Evolutionary conservation across 225 moss, liverwort and hornwort species (phyloP), one percentile per base, ranked within the genome.

Genomic region (Physcomitrellopsis africana): DNA sequence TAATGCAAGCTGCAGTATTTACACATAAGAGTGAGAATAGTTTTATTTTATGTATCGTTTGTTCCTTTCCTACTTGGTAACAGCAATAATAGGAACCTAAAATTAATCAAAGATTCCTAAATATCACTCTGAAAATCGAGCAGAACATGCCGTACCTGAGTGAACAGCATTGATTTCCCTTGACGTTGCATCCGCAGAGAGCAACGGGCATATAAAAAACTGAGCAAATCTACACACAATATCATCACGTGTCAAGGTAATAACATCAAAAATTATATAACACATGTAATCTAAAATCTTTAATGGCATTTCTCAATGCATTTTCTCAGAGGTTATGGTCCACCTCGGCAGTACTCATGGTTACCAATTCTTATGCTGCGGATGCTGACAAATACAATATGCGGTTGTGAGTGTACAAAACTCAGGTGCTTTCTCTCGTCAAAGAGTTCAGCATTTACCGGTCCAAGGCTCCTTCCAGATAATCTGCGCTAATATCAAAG

Each of bases 91-190:
- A 47, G 44, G 23, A 62, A 24, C 19, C 15, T 29, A 22, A 48
- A 3, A 14, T 45, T 60, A 18, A 18, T 60, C 44, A 63, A 26
- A 15, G 56, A 37, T 37, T n/a, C 23, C 12, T 45, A 56, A 62
- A 61, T 17, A 11, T 0, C 58, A 52, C 75, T 68, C 37, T 17
- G 60, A 13, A 54, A 41, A 18, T 47, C 17, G 51, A 22, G 49
- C 44, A 62, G 13, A 60, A 72, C 62, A 52, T 51, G 51, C 45
- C 79, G 54, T 44, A 92, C 95, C 95, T 65, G 96, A 97, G 60
- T 97, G 81, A 60, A 97, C 94, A 77, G 97, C 97, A 77, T 91
- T 89, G 44, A 94, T 97, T 85, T 97, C 97, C 68, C 97, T 83
- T 65, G 93, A 91, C 63, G 92, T 90, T 76, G 97, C 97, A 90